phyloP scores from a whole-genome alignment of 805 yeast species.

The Pichia manshurica region DNA sequence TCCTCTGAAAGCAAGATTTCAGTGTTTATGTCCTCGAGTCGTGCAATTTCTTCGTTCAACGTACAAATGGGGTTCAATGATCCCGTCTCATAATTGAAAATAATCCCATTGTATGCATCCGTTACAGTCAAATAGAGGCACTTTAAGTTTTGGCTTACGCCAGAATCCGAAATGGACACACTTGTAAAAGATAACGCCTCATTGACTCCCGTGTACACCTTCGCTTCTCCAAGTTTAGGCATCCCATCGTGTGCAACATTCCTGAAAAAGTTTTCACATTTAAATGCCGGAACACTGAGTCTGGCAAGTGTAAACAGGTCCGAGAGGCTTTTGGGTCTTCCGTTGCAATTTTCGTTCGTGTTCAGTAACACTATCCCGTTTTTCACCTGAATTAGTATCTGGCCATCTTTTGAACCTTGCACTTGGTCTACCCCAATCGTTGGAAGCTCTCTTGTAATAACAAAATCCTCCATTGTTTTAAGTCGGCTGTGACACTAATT shows the following conservation, averaged over 20 bases:
- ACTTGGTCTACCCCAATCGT: constrained; percentile 7
- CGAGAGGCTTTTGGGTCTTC: constrained; percentile 4
- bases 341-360: constrained; percentile 2
- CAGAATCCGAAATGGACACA: constrained; percentile 15
- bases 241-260: constrained; percentile 11
- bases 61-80: constrained; percentile 4
- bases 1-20: constrained; percentile 2
- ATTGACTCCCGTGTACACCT: constrained; percentile 5
- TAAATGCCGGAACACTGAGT: constrained; percentile 10
- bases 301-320: constrained; percentile 11
- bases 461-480: constrained; percentile 10
- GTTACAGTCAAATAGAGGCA: constrained; percentile 13
- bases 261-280: constrained; percentile 12
- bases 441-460: constrained; percentile 7
- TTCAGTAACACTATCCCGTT: constrained; percentile 13
- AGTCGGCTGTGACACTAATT: no score
- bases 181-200: constrained; percentile 6
- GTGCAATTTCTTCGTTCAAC: constrained; percentile 10
- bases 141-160: constrained; percentile 10
- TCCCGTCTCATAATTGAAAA: constrained; percentile 11
- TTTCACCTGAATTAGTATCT: constrained; percentile 9
- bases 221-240: constrained; percentile 12
- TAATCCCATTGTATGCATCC: constrained; percentile 16
- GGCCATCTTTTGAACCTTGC: constrained; percentile 16
- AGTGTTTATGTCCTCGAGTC: constrained; percentile 6